Evolutionary conservation across 768 basidiomycete genomes (phyloP), one percentile per base, ranked within the genome.

Genomic region (Mrakia frigida): DNA sequence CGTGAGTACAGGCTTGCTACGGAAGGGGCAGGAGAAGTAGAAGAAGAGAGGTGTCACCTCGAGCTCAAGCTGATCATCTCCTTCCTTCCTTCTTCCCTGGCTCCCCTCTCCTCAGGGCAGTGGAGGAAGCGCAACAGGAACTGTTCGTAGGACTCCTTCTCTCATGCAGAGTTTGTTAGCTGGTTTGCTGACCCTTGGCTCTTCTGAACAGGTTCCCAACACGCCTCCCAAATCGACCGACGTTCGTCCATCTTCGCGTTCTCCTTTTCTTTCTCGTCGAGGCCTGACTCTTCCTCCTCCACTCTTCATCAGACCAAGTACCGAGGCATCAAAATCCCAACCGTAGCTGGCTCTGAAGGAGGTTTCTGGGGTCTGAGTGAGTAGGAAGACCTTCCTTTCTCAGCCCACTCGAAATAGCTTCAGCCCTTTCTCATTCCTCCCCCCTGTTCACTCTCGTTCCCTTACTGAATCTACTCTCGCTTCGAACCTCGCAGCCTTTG

Each of bases 301-400:
- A 4, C 28, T 28, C n/a, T 41, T 33, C 0, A 14, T 23, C 71
- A 72, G 71, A 72, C 71, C 25, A 72, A 72, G 59, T 72, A 72
- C 39, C 71, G 71, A 53, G 71, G 71, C 10, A 53, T 60, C 52
- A 72, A 72, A 28, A 53, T 72, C 6, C 71, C 71, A 7, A 72
- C 53, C 18, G 50, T 72, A 3, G 71, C 71, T 59, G 71, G 71
- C 6, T 72, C 71, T 18, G 59, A 53, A 72, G 71, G 71, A 52
- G 71, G 71, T 21, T 72, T 72, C n/a, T 72, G 71, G 71, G 71
- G 71, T 35, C 71, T 72, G 3, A 53, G 71, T 72, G 33, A 33
- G 71, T 72, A 3, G 43, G 43, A 43, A 43, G 43, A 43, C 46
- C 46, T 50, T 50, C 46, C 39, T n/a, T 41, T 41, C n/a, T 43